Percentiles rank a stretch among this genome's conserved stretches.
Conservation (phyloP, 768 basidiomycete genomes). For the Termitomyces sp. region DNA sequence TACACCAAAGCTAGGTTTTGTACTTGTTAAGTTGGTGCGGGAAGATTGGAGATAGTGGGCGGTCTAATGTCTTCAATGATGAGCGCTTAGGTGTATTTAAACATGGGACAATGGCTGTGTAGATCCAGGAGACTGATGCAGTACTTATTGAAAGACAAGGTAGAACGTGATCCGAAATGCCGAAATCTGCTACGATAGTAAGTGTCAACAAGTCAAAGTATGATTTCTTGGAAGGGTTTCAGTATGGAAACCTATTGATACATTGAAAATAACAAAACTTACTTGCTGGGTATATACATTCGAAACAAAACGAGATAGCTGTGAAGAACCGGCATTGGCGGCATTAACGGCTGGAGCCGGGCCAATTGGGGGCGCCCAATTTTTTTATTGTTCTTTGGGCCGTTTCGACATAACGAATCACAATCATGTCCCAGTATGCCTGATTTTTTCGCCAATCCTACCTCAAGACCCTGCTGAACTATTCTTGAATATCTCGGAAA, state of each 20-base stretch:
- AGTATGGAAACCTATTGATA: background rate
- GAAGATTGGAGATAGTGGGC: background rate
- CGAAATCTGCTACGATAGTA: no score
- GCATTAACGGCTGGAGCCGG: background rate
- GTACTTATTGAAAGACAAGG: no score
- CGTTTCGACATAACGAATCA: no score
- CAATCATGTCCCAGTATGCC: no score
- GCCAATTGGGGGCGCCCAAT: no score
- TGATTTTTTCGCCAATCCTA: background rate
- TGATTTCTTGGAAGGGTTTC: background rate
- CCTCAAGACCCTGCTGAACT: background rate
- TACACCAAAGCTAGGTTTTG: background rate
- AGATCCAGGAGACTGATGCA: no score
- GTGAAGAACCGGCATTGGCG: no score
- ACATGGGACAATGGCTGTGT: background rate
- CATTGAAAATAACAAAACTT: no score
- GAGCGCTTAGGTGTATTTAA: background rate
- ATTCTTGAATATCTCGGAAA: background rate
- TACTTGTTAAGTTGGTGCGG: background rate
- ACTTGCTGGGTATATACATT: background rate
- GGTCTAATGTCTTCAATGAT: no score
- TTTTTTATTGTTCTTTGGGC: no score
- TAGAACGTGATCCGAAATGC: background rate
- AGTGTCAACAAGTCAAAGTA: background rate
- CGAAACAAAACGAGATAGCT: background rate